phyloP scores from a whole-genome alignment of 495 filamentous ascomycete genomes.

The Sabuloglossum arenarium region DNA sequence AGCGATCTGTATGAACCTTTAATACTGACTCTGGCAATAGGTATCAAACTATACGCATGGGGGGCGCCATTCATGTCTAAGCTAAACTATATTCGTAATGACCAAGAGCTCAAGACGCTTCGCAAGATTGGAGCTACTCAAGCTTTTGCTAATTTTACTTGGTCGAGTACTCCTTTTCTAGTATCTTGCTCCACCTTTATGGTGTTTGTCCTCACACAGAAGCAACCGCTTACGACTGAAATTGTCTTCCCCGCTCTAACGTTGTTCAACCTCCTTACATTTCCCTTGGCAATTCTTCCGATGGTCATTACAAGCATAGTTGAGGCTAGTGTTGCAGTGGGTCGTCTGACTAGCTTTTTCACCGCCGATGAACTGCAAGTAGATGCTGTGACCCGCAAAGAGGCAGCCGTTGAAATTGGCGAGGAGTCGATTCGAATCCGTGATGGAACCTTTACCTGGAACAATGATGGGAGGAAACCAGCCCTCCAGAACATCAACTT shows the following conservation, averaged over 20 bases:
- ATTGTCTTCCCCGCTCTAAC: conserved; percentile 92
- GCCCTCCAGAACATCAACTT: conserved; percentile 65
- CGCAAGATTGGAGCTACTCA: conserved; percentile 90
- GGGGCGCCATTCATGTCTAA: conserved; percentile 93
- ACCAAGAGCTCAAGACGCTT: conserved; percentile 83
- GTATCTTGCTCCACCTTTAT: conserved; percentile 95
- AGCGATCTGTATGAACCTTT: not conserved
- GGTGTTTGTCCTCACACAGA: conserved; percentile 70
- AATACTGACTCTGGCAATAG: not conserved
- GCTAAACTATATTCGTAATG: conserved; percentile 84
- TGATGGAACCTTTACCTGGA: conserved; percentile 88
- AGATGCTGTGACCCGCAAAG: conserved; percentile 53
- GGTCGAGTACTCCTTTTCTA: conserved; percentile 98
- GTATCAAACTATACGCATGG: conserved; percentile 96
- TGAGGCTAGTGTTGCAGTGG: conserved; percentile 84
- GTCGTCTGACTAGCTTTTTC: conserved; percentile 68
- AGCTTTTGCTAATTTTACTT: conserved; percentile 90
- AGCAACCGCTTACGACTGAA: conserved; percentile 68
- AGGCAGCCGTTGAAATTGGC: conserved; percentile 44
- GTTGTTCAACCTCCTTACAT: conserved; percentile 82
- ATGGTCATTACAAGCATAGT: conserved; percentile 97
- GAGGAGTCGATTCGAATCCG: conserved; percentile 70
- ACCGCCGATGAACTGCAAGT: conserved; percentile 74
- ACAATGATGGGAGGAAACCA: conserved; percentile 42
- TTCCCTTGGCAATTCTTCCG: conserved; percentile 82